Evolutionary conservation across 805 yeast species (phyloP).

Genomic region (Zygosaccharomyces gambellarensis): DNA sequence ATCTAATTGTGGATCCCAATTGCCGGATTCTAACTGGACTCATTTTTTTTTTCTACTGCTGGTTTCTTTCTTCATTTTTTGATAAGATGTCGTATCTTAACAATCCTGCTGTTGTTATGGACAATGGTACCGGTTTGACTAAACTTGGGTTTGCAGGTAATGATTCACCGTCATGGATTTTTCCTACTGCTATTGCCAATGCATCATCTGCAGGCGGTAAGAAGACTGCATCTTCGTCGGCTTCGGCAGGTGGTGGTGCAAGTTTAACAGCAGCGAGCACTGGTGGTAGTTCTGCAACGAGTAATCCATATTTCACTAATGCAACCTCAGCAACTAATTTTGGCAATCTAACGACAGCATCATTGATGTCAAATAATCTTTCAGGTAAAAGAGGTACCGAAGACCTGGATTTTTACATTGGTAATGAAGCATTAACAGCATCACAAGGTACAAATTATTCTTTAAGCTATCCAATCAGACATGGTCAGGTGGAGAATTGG

Average conservation of each 20-base stretch:
- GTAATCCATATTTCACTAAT: slow-evolving; percentile 31
- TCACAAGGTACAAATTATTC: slow-evolving; percentile 90
- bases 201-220: slow-evolving; percentile 43
- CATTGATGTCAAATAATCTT: slow-evolving; percentile 38
- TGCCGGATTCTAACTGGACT: background rate
- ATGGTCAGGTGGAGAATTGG: slow-evolving; percentile 98
- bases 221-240: slow-evolving; percentile 35
- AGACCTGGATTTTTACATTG: slow-evolving; percentile 90
- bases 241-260: slow-evolving; percentile 35
- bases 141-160: slow-evolving; percentile 98
- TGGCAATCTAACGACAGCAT: slow-evolving; percentile 24
- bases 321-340: slow-evolving; percentile 37
- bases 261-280: slow-evolving; percentile 17
- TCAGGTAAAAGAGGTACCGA: slow-evolving; percentile 82
- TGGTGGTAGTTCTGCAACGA: slow-evolving; percentile 8
- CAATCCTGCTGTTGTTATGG: slow-evolving; percentile 95
- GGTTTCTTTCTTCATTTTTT: background rate
- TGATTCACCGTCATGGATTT: slow-evolving; percentile 94
- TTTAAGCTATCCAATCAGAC: slow-evolving; percentile 86
- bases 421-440: slow-evolving; percentile 89
- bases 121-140: slow-evolving; percentile 97
- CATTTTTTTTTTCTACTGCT: background rate
- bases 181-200: slow-evolving; percentile 92
- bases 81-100: slow-evolving; percentile 53
- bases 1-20: background rate